A percentile compares a stretch with the other conserved stretches of the same genome.
Evolutionary conservation across 179 eudicot genomes (phyloP).

Genomic region (Actinidia arguta): DNA sequence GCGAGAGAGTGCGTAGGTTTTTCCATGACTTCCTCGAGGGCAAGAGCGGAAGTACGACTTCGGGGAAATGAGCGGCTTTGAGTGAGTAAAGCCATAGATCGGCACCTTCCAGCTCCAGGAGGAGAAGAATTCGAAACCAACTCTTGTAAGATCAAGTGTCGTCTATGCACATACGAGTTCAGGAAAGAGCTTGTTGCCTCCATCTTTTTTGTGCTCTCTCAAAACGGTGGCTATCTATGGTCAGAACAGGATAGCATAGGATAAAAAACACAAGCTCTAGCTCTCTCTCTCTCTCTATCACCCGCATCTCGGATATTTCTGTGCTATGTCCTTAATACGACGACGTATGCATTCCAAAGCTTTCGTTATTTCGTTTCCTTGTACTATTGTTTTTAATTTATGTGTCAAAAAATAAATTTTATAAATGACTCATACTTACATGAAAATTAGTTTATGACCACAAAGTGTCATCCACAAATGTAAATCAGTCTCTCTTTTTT

Average conservation of each 20-base stretch:
- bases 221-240: neutral
- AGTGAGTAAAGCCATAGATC: neutral
- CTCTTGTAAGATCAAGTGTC: neutral
- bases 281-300: neutral
- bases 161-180: neutral
- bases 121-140: slow-evolving; percentile 6
- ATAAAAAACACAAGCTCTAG: too few relatives aligned
- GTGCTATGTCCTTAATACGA: neutral
- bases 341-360: neutral
- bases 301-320: neutral
- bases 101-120: neutral
- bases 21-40: neutral
- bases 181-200: slow-evolving; percentile 12
- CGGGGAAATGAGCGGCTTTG: slow-evolving; percentile 17
- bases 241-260: too few relatives aligned
- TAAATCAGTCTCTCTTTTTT: too few relatives aligned
- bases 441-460: too few relatives aligned
- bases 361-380: too few relatives aligned
- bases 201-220: neutral
- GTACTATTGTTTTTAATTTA: too few relatives aligned
- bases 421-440: too few relatives aligned
- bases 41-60: slow-evolving; percentile 22
- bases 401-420: too few relatives aligned
- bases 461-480: too few relatives aligned
- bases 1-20: slow-evolving; percentile 13